Base-by-base conservation (phyloP, 2,329 filamentous ascomycete species). In the Fonsecaea pedrosoi region DNA sequence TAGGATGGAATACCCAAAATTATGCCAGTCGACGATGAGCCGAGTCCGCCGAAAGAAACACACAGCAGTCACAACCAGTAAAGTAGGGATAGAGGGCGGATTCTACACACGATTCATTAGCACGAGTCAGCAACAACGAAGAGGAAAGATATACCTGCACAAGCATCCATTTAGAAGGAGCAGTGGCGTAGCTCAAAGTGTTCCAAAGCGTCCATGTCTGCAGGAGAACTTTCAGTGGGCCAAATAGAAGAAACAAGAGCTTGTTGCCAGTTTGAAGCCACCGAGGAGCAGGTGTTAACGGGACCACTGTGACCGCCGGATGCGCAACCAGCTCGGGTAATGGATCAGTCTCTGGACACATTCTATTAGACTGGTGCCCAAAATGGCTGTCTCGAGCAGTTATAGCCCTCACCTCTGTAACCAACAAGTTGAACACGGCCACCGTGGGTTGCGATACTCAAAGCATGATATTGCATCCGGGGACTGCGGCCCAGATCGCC, bases 401-500 rank as follows among this genome's bases (percentile, higher is more conserved):
- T 50, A 12, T 50, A 50, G 18, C 63, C 56, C 76, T 69, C 77
- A 94, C 92, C 92, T 76, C 90, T 84, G 77, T 97, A 98, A 54
- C 94, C 95, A 72, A 99, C 89, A 12, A 99, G 82, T 76, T 94
- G 89, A 21, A 97, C 94, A 38, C 85, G 84, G 6, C 89, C 90
- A 30, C 92, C 92, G 75, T 93, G 89, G 74, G 89, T 91, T 48
- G 92, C 92, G 74, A 98, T 89, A 77, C 94, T 98, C 72, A 97
- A 83, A 21, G 94, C 94, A 85, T 99, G 95, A 74, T 99, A 98
- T 76, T 98, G 94, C 94, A 99, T 99, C 64, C 95, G 92, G 58
- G 95, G 95, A 77, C 94, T 98, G 54, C 94, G 88, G 45, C 95
- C 95, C 77, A 99, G 94, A 76, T 99, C 95, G 54, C 95, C 95